Base-by-base conservation (phyloP, 306 rosid genomes). In the Fagus crenata region DNA sequence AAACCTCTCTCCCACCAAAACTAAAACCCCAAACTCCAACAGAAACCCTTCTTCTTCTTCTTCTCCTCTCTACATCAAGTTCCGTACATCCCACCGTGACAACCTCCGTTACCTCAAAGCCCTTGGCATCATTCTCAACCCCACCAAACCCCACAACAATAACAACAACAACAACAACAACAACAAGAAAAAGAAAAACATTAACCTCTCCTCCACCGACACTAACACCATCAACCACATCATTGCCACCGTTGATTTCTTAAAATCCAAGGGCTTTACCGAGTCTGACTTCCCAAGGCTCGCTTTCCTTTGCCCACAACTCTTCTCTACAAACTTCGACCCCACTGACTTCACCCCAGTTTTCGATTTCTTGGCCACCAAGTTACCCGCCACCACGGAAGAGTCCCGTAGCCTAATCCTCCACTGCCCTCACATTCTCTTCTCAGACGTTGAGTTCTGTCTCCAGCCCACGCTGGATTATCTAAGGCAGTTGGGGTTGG, bases 181-280 rank as follows among this genome's bases (percentile, higher is more conserved):
- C 13, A 91, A 87, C 67, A 71, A 76, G 63, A 80, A 82, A 22
- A 22, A 22, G 28, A 22, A 22, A 22, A 22, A 22, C 28, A 22
- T 22, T 22, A 22, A 22, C 13, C 87, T 87, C 67, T 95, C 91
- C 13, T 85, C 77, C 8, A 92, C 96, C 7, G 89, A 84, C 78
- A 81, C 84, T 40, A 82, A 84, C 80, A 82, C 84, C 51, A 82
- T 89, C 70, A 75, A 87, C 70, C 93, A 85, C 76, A 43, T 89
- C 75, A 67, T 92, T 60, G 53, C 78, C 78, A 89, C 92, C 78
- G 81, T 92, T 75, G 3, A 81, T 36, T 88, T 89, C 84, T 84
- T 94, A 80, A 90, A 88, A 74, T 92, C 96, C 1, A 88, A 87
- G 6, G 91, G 93, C 82, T 90, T 94, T 89, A 73, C 95, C 80